Evolutionary conservation across 306 rosid genomes (phyloP).

Genomic region (Quillaja saponaria): DNA sequence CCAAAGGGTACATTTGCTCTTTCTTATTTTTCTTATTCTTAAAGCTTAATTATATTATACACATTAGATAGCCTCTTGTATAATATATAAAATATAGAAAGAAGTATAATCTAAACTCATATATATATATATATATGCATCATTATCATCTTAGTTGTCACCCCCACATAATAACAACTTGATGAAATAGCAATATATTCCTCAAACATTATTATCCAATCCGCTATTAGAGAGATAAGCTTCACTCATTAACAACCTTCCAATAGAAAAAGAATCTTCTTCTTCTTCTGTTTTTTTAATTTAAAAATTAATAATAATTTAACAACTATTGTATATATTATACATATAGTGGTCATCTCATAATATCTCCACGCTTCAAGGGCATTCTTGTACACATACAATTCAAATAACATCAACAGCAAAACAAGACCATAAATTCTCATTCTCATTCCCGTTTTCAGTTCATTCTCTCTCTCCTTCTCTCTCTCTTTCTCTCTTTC

Average conservation of each 20-base stretch:
- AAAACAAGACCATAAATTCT: constrained; percentile 12
- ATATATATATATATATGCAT: background rate
- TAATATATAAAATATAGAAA: too few species aligned
- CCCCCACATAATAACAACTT: constrained; percentile 18
- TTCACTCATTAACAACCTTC: constrained; percentile 15
- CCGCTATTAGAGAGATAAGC: constrained; percentile 14
- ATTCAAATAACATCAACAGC: constrained; percentile 17
- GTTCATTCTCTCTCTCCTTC: background rate
- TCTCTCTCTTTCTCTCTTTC: background rate
- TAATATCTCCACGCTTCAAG: constrained; percentile 1
- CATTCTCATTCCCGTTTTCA: background rate
- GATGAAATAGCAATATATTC: constrained; percentile 20
- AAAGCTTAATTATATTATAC: too few species aligned
- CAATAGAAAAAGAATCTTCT: constrained; percentile 34
- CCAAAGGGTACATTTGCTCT: too few species aligned
- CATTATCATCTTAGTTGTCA: constrained; percentile 32
- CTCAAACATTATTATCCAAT: constrained; percentile 21
- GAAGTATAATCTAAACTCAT: too few species aligned
- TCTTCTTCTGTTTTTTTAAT: background rate
- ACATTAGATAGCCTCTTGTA: too few species aligned
- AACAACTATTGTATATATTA: too few species aligned
- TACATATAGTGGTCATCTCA: constrained; percentile 14
- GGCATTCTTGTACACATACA: constrained; percentile 25
- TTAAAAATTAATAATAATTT: constrained; percentile 10
- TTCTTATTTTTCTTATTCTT: too few species aligned